These are phyloP conservation scores for Evansstolkia leycettana DNA, from an alignment of 495 filamentous ascomycete species.

Conservation along the genomic window DNA sequence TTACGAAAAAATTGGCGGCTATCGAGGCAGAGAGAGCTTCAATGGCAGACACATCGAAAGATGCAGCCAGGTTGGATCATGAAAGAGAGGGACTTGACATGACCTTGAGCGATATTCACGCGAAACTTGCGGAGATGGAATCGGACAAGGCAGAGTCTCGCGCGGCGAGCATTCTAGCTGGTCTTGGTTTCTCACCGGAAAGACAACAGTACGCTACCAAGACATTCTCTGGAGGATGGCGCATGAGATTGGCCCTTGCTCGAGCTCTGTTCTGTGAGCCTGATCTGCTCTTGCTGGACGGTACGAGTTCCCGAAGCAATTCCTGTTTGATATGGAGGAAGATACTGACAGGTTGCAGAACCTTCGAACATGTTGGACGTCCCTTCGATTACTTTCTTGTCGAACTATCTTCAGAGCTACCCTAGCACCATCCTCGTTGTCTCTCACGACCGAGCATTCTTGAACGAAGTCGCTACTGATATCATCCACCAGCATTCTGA, in stretches of 20 bases:
- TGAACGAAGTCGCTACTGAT: conserved; percentile 99
- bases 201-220: conserved; percentile 87
- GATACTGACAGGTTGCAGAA: conserved; percentile 40
- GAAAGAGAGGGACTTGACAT: conserved; percentile 83
- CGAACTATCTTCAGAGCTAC: conserved; percentile 89
- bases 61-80: conserved; percentile 70
- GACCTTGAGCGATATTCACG: conserved; percentile 78
- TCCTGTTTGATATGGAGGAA: neutral
- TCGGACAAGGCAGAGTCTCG: conserved; percentile 95
- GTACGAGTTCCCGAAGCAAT: conserved; percentile 15
- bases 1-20: conserved; percentile 59
- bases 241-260: conserved; percentile 92
- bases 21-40: conserved; percentile 69
- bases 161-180: conserved; percentile 90
- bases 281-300: conserved; percentile 87
- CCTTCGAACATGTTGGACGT: conserved; percentile 99
- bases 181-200: conserved; percentile 92
- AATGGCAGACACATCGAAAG: conserved; percentile 76
- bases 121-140: conserved; percentile 96
- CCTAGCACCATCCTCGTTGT: conserved; percentile 94
- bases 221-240: conserved; percentile 99
- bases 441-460: conserved; percentile 96
- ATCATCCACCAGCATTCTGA: conserved; percentile 98
- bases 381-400: conserved; percentile 97
- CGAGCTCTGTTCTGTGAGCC: conserved; percentile 97